Percentiles rank a stretch among this genome's conserved stretches.
Conservation (phyloP, 75 land plant genomes). For the Picea glauca region DNA sequence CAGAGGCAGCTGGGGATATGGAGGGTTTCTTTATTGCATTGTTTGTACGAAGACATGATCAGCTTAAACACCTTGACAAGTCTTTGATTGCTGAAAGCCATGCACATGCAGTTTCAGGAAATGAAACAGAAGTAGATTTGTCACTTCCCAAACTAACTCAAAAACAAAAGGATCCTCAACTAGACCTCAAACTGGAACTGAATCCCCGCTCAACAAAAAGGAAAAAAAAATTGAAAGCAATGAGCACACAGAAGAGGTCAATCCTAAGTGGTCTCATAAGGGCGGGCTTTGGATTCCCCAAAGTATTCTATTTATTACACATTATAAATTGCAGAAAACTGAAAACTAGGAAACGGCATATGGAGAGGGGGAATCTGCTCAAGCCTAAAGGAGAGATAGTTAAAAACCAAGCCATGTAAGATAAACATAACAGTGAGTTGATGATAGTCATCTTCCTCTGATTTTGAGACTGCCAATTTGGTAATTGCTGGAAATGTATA, state of each 20-base stretch:
- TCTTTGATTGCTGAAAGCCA: neutral
- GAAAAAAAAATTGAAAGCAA: neutral
- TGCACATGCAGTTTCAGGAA: neutral
- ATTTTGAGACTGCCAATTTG: neutral
- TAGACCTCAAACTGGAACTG: neutral
- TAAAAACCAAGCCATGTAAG: neutral
- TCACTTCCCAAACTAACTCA: neutral
- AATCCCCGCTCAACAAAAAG: neutral
- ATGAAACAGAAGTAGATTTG: neutral
- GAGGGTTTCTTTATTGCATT: constrained; percentile 94
- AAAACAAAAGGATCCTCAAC: neutral
- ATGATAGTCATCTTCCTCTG: neutral
- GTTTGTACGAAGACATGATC: constrained; percentile 30
- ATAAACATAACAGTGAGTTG: neutral
- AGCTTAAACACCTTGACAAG: neutral
- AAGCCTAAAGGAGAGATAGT: neutral
- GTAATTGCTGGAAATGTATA: neutral
- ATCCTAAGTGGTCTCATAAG: neutral
- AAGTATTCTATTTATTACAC: constrained; percentile 5
- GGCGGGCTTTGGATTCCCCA: constrained; percentile 1
- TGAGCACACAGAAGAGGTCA: neutral
- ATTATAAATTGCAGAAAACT: neutral
- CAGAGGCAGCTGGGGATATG: constrained; percentile 65
- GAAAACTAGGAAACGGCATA: neutral
- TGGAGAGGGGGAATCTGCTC: neutral